These are phyloP conservation scores for Talaromyces sp. DNA, from an alignment of 2,329 filamentous ascomycete species.

Conservation along the genomic window DNA sequence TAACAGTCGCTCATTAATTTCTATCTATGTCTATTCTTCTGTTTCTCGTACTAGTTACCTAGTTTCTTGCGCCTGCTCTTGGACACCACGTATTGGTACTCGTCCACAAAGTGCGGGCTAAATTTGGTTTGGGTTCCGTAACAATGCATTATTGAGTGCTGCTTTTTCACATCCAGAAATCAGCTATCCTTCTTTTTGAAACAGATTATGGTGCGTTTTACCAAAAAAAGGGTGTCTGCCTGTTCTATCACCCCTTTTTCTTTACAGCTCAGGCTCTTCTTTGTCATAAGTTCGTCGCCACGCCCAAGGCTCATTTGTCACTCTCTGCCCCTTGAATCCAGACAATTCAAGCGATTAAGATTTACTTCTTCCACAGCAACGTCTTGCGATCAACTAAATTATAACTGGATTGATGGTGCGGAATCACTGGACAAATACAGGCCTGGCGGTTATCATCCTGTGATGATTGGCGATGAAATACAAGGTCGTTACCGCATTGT, in stretches of 20 bases:
- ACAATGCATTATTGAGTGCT: too few species aligned
- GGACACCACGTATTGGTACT: too few species aligned
- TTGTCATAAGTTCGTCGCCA: neutral
- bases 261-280: neutral
- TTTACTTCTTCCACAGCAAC: neutral
- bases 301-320: neutral
- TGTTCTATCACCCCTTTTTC: neutral
- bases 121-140: too few species aligned
- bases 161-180: too few species aligned
- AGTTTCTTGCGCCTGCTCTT: too few species aligned
- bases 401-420: conserved; percentile 24
- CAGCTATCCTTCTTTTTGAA: neutral
- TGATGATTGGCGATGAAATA: conserved; percentile 27
- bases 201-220: neutral
- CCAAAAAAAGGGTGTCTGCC: neutral
- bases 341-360: neutral
- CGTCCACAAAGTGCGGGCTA: too few species aligned
- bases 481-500: conserved; percentile 31
- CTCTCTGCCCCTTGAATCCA: neutral
- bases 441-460: conserved; percentile 29
- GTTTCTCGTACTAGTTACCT: too few species aligned
- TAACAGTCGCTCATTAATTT: too few species aligned
- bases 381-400: conserved; percentile 7
- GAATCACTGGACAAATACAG: conserved; percentile 26
- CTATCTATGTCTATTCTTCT: too few species aligned